Conservation (phyloP, 1,284 basidiomycete genomes). For the Xerocomus minutiporus region DNA sequence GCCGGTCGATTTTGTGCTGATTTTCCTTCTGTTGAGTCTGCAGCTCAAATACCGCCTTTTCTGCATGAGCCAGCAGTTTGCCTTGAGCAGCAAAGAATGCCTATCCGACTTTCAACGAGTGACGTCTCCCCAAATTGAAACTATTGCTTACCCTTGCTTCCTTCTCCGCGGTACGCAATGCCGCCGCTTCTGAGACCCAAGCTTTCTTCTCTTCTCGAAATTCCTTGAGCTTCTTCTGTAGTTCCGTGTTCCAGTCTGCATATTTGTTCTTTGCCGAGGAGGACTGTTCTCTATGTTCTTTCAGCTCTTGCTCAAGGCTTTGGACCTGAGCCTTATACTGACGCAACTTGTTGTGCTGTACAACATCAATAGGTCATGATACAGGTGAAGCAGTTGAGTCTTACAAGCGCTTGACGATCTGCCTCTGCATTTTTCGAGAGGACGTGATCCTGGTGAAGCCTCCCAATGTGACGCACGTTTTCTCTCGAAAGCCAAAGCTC, state of each 20-base stretch:
- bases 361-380: constrained; percentile 12
- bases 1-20: constrained; percentile 66
- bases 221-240: constrained; percentile 62
- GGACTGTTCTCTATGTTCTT: constrained; percentile 61
- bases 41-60: constrained; percentile 54
- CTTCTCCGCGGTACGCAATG: constrained; percentile 59
- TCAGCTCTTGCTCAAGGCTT: constrained; percentile 56
- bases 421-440: constrained; percentile 68
- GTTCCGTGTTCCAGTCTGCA: constrained; percentile 66
- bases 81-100: constrained; percentile 64
- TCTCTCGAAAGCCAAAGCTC: constrained; percentile 76
- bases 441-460: constrained; percentile 68
- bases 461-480: constrained; percentile 74
- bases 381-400: constrained; percentile 23
- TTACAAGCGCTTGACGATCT: constrained; percentile 75
- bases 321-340: constrained; percentile 65
- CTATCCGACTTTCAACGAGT: constrained; percentile 35
- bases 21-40: constrained; percentile 65
- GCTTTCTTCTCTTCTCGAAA: constrained; percentile 65
- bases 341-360: constrained; percentile 70
- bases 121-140: not conserved
- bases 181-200: constrained; percentile 59
- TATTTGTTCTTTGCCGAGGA: constrained; percentile 61
- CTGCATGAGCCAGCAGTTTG: constrained; percentile 58
- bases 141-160: constrained; percentile 49